phyloP scores from a whole-genome alignment of 225 moss, liverwort and hornwort genomes.

The Polytrichum commune region DNA sequence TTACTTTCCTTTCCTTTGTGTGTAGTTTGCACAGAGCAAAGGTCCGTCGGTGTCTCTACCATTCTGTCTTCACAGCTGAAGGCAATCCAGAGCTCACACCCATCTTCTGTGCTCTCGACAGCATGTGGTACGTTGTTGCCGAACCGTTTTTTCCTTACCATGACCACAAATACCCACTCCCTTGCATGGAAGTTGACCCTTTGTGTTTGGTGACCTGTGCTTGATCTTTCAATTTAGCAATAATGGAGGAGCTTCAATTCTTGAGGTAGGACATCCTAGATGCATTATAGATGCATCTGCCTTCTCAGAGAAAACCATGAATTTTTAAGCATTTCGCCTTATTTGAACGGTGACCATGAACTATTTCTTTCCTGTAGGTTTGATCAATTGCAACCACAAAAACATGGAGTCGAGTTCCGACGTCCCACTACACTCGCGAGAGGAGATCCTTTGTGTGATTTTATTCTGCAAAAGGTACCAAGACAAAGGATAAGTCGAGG shows the following conservation, averaged over 20 bases:
- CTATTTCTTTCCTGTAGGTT: slow-evolving; percentile 37
- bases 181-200: too few species aligned
- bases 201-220: too few species aligned
- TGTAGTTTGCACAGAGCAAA: slow-evolving; percentile 64
- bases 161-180: too few species aligned
- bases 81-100: slow-evolving; percentile 69
- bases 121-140: slow-evolving; percentile 55
- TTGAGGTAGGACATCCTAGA: too few species aligned
- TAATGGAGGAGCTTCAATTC: too few species aligned
- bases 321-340: too few species aligned
- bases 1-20: background rate
- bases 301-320: too few species aligned
- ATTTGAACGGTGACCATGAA: too few species aligned
- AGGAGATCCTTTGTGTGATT: slow-evolving; percentile 57
- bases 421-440: slow-evolving; percentile 63
- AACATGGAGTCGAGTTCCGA: slow-evolving; percentile 61
- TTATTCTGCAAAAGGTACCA: slow-evolving; percentile 30
- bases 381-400: slow-evolving; percentile 58
- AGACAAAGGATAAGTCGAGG: slow-evolving; percentile 11
- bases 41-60: slow-evolving; percentile 67
- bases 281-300: too few species aligned
- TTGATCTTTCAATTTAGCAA: too few species aligned
- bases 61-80: slow-evolving; percentile 69
- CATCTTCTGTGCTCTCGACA: slow-evolving; percentile 74
- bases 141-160: background rate